Evolutionary conservation across 495 filamentous ascomycete genomes (phyloP).

Genomic region (Rhizodiscina lignyota): DNA sequence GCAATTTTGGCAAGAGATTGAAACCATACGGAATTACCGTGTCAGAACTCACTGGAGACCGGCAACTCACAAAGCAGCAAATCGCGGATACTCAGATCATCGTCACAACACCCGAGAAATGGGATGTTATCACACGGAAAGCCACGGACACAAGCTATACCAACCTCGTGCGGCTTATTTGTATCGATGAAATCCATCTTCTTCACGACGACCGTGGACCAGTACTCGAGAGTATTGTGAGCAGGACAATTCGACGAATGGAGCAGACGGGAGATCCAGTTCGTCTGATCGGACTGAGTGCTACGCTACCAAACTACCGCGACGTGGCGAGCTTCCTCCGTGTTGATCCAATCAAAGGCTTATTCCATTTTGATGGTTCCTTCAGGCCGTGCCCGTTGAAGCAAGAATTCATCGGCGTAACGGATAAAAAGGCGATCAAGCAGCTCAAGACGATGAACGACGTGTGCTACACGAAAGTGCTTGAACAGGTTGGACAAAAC

Average conservation of each 20-base stretch:
- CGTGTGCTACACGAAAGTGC: conserved; percentile 91
- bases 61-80: conserved; percentile 96
- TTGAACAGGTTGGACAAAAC: conserved; percentile 86
- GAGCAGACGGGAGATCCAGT: conserved; percentile 89
- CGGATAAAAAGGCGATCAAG: conserved; percentile 96
- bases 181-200: conserved; percentile 97
- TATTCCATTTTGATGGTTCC: conserved; percentile 94
- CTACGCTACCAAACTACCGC: conserved; percentile 89
- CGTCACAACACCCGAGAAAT: conserved; percentile 97
- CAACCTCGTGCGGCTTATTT: conserved; percentile 82
- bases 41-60: conserved; percentile 87
- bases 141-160: conserved; percentile 95
- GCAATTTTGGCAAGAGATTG: conserved; percentile 84
- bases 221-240: conserved; percentile 93
- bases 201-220: conserved; percentile 95
- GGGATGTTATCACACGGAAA: conserved; percentile 97
- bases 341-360: conserved; percentile 66
- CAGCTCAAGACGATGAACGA: conserved; percentile 99
- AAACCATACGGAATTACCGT: conserved; percentile 85
- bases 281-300: conserved; percentile 80
- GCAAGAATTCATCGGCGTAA: conserved; percentile 96
- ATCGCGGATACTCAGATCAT: conserved; percentile 97
- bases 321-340: conserved; percentile 95
- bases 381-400: conserved; percentile 83
- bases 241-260: conserved; percentile 75